Conservation (phyloP, 1,284 basidiomycete species). For the Marasmius oreades region DNA sequence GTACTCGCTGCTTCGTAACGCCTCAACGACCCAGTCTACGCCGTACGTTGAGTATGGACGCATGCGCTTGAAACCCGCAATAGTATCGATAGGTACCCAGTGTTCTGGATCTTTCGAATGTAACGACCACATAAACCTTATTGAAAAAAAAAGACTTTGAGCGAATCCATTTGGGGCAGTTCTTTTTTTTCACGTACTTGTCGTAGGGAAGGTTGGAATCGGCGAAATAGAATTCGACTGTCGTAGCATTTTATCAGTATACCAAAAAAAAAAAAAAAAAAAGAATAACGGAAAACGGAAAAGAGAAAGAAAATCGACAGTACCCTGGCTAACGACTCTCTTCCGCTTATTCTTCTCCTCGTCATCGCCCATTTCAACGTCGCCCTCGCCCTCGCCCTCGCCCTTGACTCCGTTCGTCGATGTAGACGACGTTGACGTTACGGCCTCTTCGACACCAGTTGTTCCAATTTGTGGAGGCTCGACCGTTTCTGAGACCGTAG, state of each 20-base stretch:
- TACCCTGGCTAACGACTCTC: conserved; percentile 16
- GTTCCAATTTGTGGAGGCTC: no score
- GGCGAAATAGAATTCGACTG: conserved; percentile 98
- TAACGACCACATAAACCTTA: conserved; percentile 96
- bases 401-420: no score
- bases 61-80: conserved; percentile 98
- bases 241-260: not conserved
- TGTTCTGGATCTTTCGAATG: conserved; percentile 78
- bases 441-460: no score
- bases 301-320: not conserved
- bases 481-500: not conserved
- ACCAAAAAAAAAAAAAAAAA: not conserved
- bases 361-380: conserved; percentile 13
- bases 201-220: conserved; percentile 96
- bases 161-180: not conserved
- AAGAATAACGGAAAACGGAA: not conserved
- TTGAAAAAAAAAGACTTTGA: not conserved
- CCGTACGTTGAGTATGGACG: conserved; percentile 63
- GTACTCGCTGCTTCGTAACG: conserved; percentile 60
- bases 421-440: no score
- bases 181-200: conserved; percentile 50
- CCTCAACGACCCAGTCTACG: conserved; percentile 61
- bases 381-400: not conserved
- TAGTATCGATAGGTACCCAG: conserved; percentile 87
- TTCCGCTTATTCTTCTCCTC: conserved; percentile 14